Evolutionary conservation across 305 asterid species (phyloP).

Genomic region (Euphrasia arctica): DNA sequence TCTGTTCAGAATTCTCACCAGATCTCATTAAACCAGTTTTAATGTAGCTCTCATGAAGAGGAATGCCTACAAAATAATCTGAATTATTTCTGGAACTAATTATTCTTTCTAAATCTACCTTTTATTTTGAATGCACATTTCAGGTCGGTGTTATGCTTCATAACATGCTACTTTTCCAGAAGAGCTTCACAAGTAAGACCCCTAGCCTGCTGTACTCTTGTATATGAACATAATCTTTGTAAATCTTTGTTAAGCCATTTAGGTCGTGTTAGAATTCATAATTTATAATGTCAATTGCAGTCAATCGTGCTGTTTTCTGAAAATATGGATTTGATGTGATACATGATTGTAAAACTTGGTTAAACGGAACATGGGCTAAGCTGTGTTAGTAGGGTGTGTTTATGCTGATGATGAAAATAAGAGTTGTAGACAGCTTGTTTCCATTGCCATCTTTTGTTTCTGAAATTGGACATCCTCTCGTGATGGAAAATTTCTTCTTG

Average conservation of each 20-base stretch:
- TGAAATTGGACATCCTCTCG: conserved; percentile 8
- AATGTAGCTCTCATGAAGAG: conserved; percentile 21
- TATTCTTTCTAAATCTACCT: conserved; percentile 22
- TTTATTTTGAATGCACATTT: conserved; percentile 28
- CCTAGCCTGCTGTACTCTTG: conserved; percentile 27
- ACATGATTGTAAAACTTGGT: not conserved
- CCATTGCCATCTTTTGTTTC: conserved; percentile 14
- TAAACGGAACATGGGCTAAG: not conserved
- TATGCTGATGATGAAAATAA: conserved; percentile 16
- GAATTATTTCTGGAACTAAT: conserved; percentile 20
- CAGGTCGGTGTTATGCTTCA: conserved; percentile 87
- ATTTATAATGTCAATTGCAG: not conserved
- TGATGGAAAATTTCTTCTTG: conserved; percentile 3
- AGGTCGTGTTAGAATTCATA: conserved; percentile 6
- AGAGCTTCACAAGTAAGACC: conserved; percentile 73
- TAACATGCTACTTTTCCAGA: conserved; percentile 83
- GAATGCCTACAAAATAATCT: conserved; percentile 14
- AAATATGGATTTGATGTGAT: conserved; percentile 2
- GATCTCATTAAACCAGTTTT: conserved; percentile 12
- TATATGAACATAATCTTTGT: conserved; percentile 1
- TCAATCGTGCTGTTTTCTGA: conserved; percentile 19
- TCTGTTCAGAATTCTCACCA: conserved; percentile 15
- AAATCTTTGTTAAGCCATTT: conserved; percentile 17
- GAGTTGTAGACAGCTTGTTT: conserved; percentile 2
- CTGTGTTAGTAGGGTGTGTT: not conserved